Evolutionary conservation across 2,329 filamentous ascomycete genomes (phyloP), one percentile per base, ranked within the genome.

Genomic region (Hymenoscyphus occultus): DNA sequence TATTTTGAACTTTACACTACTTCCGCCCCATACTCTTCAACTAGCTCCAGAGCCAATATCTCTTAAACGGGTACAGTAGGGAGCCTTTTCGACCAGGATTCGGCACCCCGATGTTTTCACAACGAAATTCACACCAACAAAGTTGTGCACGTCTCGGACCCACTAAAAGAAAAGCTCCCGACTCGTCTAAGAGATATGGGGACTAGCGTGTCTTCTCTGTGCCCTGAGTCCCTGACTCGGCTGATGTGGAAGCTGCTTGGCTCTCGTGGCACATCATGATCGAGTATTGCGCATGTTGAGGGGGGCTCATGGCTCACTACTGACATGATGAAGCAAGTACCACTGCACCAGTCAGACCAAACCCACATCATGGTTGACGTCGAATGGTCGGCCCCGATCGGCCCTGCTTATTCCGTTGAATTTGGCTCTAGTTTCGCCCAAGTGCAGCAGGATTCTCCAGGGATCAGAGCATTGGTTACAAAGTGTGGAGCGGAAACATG

Each of bases 151-250:
- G 28, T 28, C 28, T 28, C 28, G 28, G 28, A 28, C 28, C 28
- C 28, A 28, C 28, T 28, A 28, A 28, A 28, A 28, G 28, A 28
- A 28, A 28, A 28, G 28, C 28, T 28, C 28, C 28, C 28, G 28
- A 28, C 28, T 28, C 28, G 28, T 28, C 28, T 28, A 28, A 28
- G 28, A 28, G 28, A 28, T 51, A 51, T 51, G 45, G 45, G 19
- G 45, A 51, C 45, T 51, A 51, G 45, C 45, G 45, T n/a, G n/a
- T 51, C 7, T 16, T 51, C 22, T 51, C 45, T 51, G 45, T 22
- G 45, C 7, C 45, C 45, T 51, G 45, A 51, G n/a, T 51, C 7
- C 45, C 45, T 51, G 45, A 51, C 45, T 51, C 45, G 45, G n/a
- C 45, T n/a, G 45, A 51, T 51, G 45, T 48, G 42, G 42, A 48